A percentile compares a stretch with the other conserved stretches of the same genome.
Evolutionary conservation across 1,284 basidiomycete species (phyloP).

Genomic region (Puccinia hordei): DNA sequence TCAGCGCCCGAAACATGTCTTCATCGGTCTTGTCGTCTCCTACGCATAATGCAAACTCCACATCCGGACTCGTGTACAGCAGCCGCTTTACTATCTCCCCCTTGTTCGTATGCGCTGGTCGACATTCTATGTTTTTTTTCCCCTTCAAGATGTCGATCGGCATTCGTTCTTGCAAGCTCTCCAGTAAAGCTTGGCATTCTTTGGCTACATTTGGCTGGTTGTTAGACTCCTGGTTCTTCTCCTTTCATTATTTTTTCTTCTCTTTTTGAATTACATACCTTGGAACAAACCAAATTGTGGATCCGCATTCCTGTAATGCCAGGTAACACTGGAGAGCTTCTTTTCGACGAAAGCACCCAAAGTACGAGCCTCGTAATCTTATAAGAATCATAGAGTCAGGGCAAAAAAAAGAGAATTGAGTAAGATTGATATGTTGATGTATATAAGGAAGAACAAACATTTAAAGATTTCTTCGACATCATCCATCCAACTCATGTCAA

Average conservation of each 20-base stretch:
- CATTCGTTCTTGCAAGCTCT: constrained; percentile 68
- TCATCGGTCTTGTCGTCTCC: constrained; percentile 67
- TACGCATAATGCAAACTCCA: constrained; percentile 44
- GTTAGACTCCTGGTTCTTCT: too few species aligned
- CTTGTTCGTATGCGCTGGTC: constrained; percentile 84
- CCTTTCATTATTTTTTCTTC: too few species aligned
- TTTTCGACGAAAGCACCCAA: constrained; percentile 93
- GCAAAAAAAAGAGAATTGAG: too few species aligned
- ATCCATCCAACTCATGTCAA: constrained; percentile 98
- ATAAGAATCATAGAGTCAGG: not conserved
- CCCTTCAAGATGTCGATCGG: constrained; percentile 64
- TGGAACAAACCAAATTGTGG: constrained; percentile 79
- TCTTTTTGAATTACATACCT: constrained; percentile 50
- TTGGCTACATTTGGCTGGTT: constrained; percentile 62
- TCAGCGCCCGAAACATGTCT: constrained; percentile 89
- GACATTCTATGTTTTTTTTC: constrained; percentile 97
- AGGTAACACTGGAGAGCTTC: constrained; percentile 95
- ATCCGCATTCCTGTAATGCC: constrained; percentile 92
- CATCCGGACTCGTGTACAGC: constrained; percentile 36
- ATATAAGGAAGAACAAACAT: constrained; percentile 66
- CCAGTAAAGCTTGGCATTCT: constrained; percentile 92
- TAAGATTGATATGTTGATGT: too few species aligned
- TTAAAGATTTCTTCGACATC: constrained; percentile 94
- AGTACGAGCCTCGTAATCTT: constrained; percentile 64
- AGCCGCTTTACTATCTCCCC: constrained; percentile 44